Conservation (phyloP, 352 stramenopile species). For the Phytophthora fragariae region DNA sequence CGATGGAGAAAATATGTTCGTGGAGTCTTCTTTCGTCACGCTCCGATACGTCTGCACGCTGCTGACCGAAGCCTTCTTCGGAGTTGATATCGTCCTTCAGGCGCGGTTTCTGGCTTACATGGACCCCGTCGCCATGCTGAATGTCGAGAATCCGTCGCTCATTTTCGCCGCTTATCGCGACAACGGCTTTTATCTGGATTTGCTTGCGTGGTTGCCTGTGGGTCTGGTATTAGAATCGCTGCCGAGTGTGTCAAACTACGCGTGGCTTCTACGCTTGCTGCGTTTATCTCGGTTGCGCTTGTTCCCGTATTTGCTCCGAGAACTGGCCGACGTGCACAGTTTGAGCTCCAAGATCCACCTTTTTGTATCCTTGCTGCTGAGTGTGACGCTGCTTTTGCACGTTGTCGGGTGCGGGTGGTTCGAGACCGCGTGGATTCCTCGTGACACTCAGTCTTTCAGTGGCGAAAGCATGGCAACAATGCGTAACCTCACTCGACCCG, state of each 20-base stretch:
- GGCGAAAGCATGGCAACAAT: background rate
- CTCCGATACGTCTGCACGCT: constrained; percentile 41
- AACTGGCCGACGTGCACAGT: constrained; percentile 53
- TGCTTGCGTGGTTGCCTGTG: constrained; percentile 50
- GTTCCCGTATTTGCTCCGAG: constrained; percentile 44
- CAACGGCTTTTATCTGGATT: constrained; percentile 52
- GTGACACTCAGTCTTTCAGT: background rate
- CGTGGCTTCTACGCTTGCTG: constrained; percentile 50
- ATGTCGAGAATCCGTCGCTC: constrained; percentile 51
- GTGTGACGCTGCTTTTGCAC: constrained; percentile 54
- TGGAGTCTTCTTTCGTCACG: background rate
- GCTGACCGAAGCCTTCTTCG: constrained; percentile 55
- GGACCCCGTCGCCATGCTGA: constrained; percentile 59
- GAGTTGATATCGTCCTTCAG: constrained; percentile 50
- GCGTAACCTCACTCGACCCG: constrained; percentile 8
- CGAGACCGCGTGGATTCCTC: constrained; percentile 47
- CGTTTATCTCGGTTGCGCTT: constrained; percentile 54
- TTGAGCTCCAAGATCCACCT: constrained; percentile 61
- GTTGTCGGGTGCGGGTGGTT: constrained; percentile 65
- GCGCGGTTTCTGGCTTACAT: constrained; percentile 58
- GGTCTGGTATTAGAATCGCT: constrained; percentile 44
- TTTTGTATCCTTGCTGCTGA: constrained; percentile 47
- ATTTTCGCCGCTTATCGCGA: constrained; percentile 66
- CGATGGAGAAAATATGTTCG: constrained; percentile 13
- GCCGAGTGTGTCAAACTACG: constrained; percentile 30